A percentile compares a stretch with the other conserved stretches of the same genome.
Evolutionary conservation across 1,139 yeast genomes (phyloP).

Genomic region (Suhomyces wounanorum): DNA sequence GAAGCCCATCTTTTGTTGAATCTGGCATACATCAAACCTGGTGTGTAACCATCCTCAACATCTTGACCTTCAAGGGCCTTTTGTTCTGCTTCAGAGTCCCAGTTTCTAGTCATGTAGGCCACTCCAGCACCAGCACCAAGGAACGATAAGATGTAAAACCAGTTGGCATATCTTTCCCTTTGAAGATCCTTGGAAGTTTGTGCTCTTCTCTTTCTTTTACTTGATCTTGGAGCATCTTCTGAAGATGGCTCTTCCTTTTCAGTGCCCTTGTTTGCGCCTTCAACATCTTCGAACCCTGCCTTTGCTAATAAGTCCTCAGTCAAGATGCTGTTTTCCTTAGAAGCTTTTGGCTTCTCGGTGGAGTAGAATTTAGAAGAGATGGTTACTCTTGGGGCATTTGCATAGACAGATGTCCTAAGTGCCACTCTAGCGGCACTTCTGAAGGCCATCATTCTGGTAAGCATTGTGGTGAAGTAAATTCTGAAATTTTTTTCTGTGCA

Average conservation of each 20-base stretch:
- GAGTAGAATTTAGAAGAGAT: slow-evolving; percentile 20
- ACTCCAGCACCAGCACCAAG: slow-evolving; percentile 63
- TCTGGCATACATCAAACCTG: slow-evolving; percentile 66
- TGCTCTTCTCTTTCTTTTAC: slow-evolving; percentile 52
- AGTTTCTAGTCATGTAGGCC: slow-evolving; percentile 79
- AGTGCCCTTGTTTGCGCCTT: neutral
- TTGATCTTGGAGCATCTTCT: slow-evolving; percentile 12
- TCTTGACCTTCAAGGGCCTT: slow-evolving; percentile 49
- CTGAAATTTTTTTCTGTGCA: slow-evolving; percentile 7
- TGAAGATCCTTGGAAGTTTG: slow-evolving; percentile 63
- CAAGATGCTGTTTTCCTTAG: slow-evolving; percentile 54
- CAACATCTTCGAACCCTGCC: slow-evolving; percentile 69
- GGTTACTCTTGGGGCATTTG: neutral
- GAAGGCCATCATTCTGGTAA: slow-evolving; percentile 8
- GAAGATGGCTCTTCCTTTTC: slow-evolving; percentile 8
- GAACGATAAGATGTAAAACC: slow-evolving; percentile 65
- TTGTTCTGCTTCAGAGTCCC: slow-evolving; percentile 80
- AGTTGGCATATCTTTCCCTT: slow-evolving; percentile 65
- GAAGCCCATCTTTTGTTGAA: slow-evolving; percentile 71
- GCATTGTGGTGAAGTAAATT: slow-evolving; percentile 1
- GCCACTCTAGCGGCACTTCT: slow-evolving; percentile 5
- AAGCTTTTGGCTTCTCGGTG: slow-evolving; percentile 22
- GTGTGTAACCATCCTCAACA: slow-evolving; percentile 69
- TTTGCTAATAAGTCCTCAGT: slow-evolving; percentile 80
- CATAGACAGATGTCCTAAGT: neutral